phyloP scores from a whole-genome alignment of 495 filamentous ascomycete species.

The Ascodesmis nigricans region DNA sequence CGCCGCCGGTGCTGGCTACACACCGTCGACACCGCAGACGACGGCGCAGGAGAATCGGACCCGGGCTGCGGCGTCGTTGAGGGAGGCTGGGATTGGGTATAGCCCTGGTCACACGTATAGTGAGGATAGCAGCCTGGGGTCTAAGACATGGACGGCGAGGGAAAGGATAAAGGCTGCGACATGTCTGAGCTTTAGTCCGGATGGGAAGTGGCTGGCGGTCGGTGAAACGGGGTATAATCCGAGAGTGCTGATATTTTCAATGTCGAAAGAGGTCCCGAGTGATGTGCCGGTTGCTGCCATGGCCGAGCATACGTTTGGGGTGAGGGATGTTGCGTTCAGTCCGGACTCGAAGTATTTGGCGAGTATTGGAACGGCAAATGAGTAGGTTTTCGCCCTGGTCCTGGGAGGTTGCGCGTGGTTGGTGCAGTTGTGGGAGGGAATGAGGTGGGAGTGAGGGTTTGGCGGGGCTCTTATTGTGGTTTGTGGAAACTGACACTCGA shows the following conservation, averaged over 20 bases:
- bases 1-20: slow-evolving; percentile 16
- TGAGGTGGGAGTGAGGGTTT: too few relatives aligned
- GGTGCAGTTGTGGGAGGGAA: too few relatives aligned
- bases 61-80: slow-evolving; percentile 30
- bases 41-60: slow-evolving; percentile 39
- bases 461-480: neutral
- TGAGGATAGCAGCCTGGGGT: slow-evolving; percentile 37
- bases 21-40: slow-evolving; percentile 41
- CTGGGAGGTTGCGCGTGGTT: too few relatives aligned
- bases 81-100: slow-evolving; percentile 32
- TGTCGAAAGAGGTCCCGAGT: slow-evolving; percentile 46
- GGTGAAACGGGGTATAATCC: slow-evolving; percentile 93
- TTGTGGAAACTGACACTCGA: neutral
- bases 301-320: slow-evolving; percentile 75
- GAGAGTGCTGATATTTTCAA: slow-evolving; percentile 70
- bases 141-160: slow-evolving; percentile 59
- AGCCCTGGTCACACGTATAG: slow-evolving; percentile 23
- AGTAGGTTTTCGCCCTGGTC: slow-evolving; percentile 24
- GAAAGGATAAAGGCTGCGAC: slow-evolving; percentile 90
- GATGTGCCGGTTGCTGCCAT: slow-evolving; percentile 70
- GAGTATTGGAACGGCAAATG: slow-evolving; percentile 66
- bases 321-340: slow-evolving; percentile 74
- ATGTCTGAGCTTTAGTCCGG: slow-evolving; percentile 74
- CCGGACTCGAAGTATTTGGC: slow-evolving; percentile 70
- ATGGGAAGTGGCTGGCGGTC: slow-evolving; percentile 73